Conservation (phyloP, 257 asterid species). For the Pogostemon cablin region DNA sequence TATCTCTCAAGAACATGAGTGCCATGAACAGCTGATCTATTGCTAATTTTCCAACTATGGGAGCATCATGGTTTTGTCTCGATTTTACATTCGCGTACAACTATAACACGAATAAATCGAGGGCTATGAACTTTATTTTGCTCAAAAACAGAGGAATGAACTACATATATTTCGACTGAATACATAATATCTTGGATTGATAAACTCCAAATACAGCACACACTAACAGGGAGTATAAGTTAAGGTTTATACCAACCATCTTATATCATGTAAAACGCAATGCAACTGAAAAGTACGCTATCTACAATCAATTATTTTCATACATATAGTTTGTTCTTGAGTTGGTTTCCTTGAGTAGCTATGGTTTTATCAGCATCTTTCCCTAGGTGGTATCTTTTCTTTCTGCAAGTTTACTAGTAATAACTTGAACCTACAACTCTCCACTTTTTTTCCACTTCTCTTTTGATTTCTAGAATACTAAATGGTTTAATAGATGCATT, state of each 20-base stretch:
- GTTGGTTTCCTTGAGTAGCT: background rate
- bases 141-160: background rate
- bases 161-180: background rate
- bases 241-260: slow-evolving; percentile 7
- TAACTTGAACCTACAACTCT: background rate
- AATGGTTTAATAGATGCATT: background rate
- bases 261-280: slow-evolving; percentile 5
- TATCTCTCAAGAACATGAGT: background rate
- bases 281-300: background rate
- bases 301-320: background rate
- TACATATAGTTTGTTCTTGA: background rate
- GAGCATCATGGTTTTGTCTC: background rate
- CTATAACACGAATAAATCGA: background rate
- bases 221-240: background rate
- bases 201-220: background rate
- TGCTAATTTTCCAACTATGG: background rate
- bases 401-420: background rate
- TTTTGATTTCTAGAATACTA: background rate
- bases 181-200: background rate
- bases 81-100: background rate
- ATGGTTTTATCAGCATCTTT: background rate
- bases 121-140: background rate
- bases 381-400: background rate
- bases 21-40: background rate
- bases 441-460: background rate